Percentiles rank a stretch among this genome's conserved stretches.
Evolutionary conservation across 805 yeast species (phyloP).

Genomic region (Clavispora asparagi): DNA sequence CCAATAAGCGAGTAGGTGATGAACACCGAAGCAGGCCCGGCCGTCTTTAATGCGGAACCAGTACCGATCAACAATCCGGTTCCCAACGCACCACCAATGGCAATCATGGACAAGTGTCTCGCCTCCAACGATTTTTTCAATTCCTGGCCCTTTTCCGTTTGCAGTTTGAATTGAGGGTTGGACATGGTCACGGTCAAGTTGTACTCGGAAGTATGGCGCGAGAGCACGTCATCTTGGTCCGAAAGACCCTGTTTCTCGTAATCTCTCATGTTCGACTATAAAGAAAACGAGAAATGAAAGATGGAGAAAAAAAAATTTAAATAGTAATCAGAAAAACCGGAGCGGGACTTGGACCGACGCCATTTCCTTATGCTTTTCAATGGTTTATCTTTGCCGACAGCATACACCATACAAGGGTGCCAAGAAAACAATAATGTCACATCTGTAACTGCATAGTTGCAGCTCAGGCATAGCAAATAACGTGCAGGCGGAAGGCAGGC

Average conservation of each 20-base stretch:
- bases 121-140: slow-evolving; percentile 35
- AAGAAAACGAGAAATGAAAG: neutral
- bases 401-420: neutral
- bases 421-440: neutral
- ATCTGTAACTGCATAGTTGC: neutral
- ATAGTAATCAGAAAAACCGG: too few relatives aligned
- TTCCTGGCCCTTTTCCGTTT: slow-evolving; percentile 37
- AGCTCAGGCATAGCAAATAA: too few relatives aligned
- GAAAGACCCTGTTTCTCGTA: slow-evolving; percentile 11
- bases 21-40: slow-evolving; percentile 65
- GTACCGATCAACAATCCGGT: slow-evolving; percentile 78
- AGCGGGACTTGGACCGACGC: too few relatives aligned
- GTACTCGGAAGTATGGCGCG: slow-evolving; percentile 45
- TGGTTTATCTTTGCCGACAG: neutral
- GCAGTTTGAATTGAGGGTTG: slow-evolving; percentile 32
- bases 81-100: slow-evolving; percentile 81
- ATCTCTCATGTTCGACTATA: slow-evolving; percentile 6
- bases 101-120: slow-evolving; percentile 65
- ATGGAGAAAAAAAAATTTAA: neutral
- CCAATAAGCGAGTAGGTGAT: slow-evolving; percentile 69
- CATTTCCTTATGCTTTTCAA: neutral
- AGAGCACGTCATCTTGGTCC: slow-evolving; percentile 28
- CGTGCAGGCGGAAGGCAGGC: neutral
- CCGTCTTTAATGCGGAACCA: slow-evolving; percentile 60
- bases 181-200: slow-evolving; percentile 42